A percentile compares a stretch with the other conserved stretches of the same genome.
phyloP scores from a whole-genome alignment of 352 stramenopile genomes.

The Pythium folliculosum region DNA sequence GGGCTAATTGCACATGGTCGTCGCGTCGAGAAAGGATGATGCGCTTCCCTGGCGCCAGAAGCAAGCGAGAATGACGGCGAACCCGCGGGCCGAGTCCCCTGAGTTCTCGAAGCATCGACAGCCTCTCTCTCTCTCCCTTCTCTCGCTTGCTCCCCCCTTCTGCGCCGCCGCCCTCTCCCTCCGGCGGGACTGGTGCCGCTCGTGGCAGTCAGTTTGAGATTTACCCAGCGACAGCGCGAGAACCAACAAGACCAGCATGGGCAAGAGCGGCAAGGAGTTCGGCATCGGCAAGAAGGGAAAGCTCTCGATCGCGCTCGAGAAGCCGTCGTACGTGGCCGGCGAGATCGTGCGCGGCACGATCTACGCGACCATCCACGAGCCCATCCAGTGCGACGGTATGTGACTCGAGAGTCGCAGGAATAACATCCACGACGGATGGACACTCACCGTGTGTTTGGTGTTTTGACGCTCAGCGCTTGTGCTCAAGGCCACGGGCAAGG shows the following conservation, averaged over 20 bases:
- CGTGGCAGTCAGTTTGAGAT: neutral
- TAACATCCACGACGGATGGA: too few species aligned
- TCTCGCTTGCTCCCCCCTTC: neutral
- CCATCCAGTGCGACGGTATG: slow-evolving; percentile 73
- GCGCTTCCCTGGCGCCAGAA: neutral
- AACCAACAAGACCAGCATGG: slow-evolving; percentile 12
- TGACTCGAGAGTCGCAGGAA: too few species aligned
- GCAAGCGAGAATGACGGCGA: neutral
- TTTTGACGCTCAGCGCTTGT: slow-evolving; percentile 53
- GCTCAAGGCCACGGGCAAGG: slow-evolving; percentile 67
- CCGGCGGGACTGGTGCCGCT: neutral
- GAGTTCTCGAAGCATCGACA: slow-evolving; percentile 13
- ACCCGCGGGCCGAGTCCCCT: too few species aligned
- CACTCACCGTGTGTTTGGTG: neutral
- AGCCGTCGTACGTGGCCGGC: slow-evolving; percentile 60
- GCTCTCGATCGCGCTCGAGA: slow-evolving; percentile 60
- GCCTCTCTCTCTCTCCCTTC: neutral
- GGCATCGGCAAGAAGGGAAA: slow-evolving; percentile 65
- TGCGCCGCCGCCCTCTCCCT: too few species aligned
- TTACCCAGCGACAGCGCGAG: neutral
- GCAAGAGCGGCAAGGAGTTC: slow-evolving; percentile 40
- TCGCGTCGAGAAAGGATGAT: neutral
- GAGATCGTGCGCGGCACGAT: slow-evolving; percentile 67
- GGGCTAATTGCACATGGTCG: neutral
- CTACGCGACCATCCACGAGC: slow-evolving; percentile 56